Percentiles rank a stretch among this genome's conserved stretches.
Evolutionary conservation across 805 yeast species (phyloP).

Genomic region (Torulaspora indica): DNA sequence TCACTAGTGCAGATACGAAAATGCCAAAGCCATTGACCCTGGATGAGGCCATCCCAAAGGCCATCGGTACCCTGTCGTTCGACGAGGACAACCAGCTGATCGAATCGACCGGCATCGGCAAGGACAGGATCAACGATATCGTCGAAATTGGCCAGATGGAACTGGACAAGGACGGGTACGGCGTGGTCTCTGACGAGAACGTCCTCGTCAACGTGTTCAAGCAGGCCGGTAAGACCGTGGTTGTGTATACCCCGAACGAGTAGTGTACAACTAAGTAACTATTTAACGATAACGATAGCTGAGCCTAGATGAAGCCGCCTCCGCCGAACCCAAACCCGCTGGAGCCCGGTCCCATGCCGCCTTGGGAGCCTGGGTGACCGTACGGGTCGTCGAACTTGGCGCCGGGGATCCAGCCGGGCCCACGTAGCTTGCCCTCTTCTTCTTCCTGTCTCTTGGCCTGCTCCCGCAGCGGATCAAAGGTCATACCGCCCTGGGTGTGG

Average conservation of each 20-base stretch:
- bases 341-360: conserved; percentile 10
- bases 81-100: conserved; percentile 33
- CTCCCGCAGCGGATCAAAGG: conserved; percentile 31
- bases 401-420: conserved; percentile 34
- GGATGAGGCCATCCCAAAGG: conserved; percentile 20
- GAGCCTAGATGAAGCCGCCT: conserved; percentile 10
- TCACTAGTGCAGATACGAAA: too few species aligned
- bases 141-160: conserved; percentile 21
- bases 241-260: conserved; percentile 22
- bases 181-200: conserved; percentile 19
- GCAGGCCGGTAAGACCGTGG: conserved; percentile 28
- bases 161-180: conserved; percentile 30
- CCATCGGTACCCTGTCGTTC: conserved; percentile 31
- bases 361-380: conserved; percentile 20
- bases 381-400: conserved; percentile 35
- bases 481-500: conserved; percentile 32
- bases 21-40: conserved; percentile 12
- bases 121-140: conserved; percentile 27
- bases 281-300: background rate
- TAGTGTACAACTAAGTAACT: background rate
- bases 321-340: conserved; percentile 17
- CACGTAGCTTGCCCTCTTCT: conserved; percentile 17
- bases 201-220: conserved; percentile 26
- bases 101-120: conserved; percentile 32
- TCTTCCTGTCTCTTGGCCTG: conserved; percentile 9